Base-by-base conservation (phyloP, 192 early-diverging fungal genomes). In the Rhizophagus clarus region DNA sequence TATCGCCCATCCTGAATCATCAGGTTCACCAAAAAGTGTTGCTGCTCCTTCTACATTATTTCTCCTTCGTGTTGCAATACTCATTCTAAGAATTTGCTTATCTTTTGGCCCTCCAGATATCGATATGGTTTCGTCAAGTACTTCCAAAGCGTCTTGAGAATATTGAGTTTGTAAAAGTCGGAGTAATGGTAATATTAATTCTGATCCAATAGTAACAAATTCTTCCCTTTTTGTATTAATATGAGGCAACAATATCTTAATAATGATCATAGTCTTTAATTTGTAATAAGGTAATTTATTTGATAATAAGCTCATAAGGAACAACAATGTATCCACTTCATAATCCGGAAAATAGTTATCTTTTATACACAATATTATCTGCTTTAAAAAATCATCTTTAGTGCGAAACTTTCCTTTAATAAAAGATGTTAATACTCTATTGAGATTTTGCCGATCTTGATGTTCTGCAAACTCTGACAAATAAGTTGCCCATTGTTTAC, bases 351-450 rank as follows among this genome's bases (percentile, higher is more conserved):
- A 89, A 80, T 89, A 96, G 8, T 83, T 80, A 28, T 95, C 90
- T 14, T 87, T 77, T 11, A 96, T 80, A 10, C 89, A 66, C 1
- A 78, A 82, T 15, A 91, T 84, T n/a, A 93, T 82, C 63, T 95
- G 91, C 56, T 87, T 79, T n/a, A 94, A 82, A 79, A 94, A 96
- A 77, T 96, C 89, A n/a, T 92, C 89, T 74, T 90, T 86, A 70
- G 84, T 83, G 60, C 93, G 84, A 78, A 92, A 91, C 20, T 88
- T 84, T 77, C 91, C 87, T 77, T 91, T 93, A 5, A 89, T 81
- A 76, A 91, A 95, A 0, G 91, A 85, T 2, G 51, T 81, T 37
- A 95, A 74, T 32, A 96, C 74, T 24, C 88, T 82, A 4, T 83
- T 80, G 22, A 96, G 80, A 26, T 86, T 87, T 10, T 74, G 61